A percentile compares a stretch with the other conserved stretches of the same genome.
These are phyloP conservation scores for Daldinia sp. DNA, from an alignment of 2,329 filamentous ascomycete species.

Conservation along the genomic window DNA sequence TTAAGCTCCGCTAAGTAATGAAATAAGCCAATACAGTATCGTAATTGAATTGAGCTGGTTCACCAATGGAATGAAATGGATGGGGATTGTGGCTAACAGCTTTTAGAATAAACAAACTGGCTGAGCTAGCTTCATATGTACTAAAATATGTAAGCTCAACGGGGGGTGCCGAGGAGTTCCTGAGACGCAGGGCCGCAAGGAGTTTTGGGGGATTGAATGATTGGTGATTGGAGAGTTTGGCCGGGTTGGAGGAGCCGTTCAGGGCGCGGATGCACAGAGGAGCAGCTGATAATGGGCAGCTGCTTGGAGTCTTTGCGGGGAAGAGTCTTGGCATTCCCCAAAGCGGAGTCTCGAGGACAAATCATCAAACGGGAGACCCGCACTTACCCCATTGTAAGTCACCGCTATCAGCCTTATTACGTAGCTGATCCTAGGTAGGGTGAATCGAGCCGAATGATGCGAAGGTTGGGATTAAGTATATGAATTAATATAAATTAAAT, in stretches of 20 bases:
- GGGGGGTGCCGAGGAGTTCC: slow-evolving; percentile 37
- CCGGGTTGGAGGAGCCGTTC: neutral
- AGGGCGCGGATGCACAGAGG: slow-evolving; percentile 10
- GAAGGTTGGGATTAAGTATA: neutral
- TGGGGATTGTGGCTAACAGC: slow-evolving; percentile 3
- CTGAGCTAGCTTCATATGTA: slow-evolving; percentile 1
- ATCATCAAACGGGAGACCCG: slow-evolving; percentile 15
- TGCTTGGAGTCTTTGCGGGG: slow-evolving; percentile 34
- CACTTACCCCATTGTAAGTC: slow-evolving; percentile 32
- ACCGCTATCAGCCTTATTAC: slow-evolving; percentile 38
- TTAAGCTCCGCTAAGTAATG: slow-evolving; percentile 9
- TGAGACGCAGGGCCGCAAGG: slow-evolving; percentile 33
- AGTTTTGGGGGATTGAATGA: neutral
- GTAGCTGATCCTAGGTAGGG: slow-evolving; percentile 8
- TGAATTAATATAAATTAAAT: slow-evolving; percentile 3
- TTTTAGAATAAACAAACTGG: slow-evolving; percentile 8
- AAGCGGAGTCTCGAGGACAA: slow-evolving; percentile 8
- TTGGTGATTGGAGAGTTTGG: neutral
- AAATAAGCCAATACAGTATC: slow-evolving; percentile 15
- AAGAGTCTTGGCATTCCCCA: slow-evolving; percentile 33
- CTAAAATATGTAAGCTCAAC: neutral
- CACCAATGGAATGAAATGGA: slow-evolving; percentile 7
- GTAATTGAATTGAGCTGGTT: slow-evolving; percentile 11
- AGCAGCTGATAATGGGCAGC: slow-evolving; percentile 27
- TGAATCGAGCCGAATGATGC: slow-evolving; percentile 3